Evolutionary conservation across 2,329 filamentous ascomycete genomes (phyloP), one percentile per base, ranked within the genome.

Genomic region (Fusarium fujikuroi): DNA sequence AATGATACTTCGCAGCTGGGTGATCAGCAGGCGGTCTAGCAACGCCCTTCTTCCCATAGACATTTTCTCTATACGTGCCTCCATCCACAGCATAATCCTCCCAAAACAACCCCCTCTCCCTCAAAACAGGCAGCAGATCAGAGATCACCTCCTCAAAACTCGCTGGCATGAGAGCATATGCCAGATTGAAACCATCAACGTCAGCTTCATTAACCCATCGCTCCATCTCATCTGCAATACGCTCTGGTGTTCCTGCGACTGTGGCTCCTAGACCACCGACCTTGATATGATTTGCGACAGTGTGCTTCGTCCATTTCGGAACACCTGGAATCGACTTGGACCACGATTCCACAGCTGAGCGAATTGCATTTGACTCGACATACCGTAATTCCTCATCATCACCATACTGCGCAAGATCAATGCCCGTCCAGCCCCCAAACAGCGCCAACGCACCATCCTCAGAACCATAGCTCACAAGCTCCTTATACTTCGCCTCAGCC

Each of bases 391-490:
- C 91, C 77, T 92, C 86, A 18, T 92, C 90, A 54, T 92, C 91
- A 0, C 84, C 87, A 75, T 92, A 92, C 63, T 87, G 83, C 39
- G 85, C 83, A 12, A 87, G 75, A 64, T 88, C 85, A 30, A 87
- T 86, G 1, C 86, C 92, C 0, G 92, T 93, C 92, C 92, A 94
- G 0, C 92, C 92, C 25, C 92, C 91, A 76, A 94, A 94, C 19
- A 94, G 80, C 3, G 92, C 90, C 59, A 93, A 79, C 0, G 92
- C 92, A 4, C 92, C 92, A 71, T 88, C 92, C 32, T 81, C 80
- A 10, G 84, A 86, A 0, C 90, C 92, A 76, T 92, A 89, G 62
- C 86, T 85, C 12, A 87, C 84, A 70, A 89, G 90, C 9, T 92
- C 89, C 1, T 84, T 81, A 56, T 91, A 88, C 80, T 93, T 93